Evolutionary conservation across 2,329 filamentous ascomycete species (phyloP).

Genomic region (Pseudofabraea citricarpa): DNA sequence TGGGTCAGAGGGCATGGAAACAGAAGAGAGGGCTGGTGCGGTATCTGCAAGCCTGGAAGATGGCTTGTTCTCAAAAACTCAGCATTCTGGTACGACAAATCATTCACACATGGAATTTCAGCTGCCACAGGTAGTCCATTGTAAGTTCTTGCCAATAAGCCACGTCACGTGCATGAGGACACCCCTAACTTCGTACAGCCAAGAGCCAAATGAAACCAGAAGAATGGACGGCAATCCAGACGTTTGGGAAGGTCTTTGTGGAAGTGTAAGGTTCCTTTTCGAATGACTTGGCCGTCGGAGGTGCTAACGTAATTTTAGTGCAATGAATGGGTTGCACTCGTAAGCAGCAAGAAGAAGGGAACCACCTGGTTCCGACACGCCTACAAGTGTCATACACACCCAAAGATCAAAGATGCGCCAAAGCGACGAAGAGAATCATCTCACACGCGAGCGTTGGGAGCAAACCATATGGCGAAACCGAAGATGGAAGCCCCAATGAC

Average conservation of each 20-base stretch:
- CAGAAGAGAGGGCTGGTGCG: conserved; percentile 86
- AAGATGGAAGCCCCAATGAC: conserved; percentile 42
- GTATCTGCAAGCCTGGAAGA: conserved; percentile 78
- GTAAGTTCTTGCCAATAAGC: too few relatives aligned
- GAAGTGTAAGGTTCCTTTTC: conserved; percentile 37
- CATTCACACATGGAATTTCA: conserved; percentile 82
- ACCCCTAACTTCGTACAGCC: conserved; percentile 25
- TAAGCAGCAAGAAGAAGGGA: conserved; percentile 87
- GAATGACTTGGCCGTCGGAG: neutral
- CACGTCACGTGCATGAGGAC: too few relatives aligned
- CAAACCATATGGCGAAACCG: conserved; percentile 40
- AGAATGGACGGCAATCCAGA: conserved; percentile 77
- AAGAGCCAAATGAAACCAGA: conserved; percentile 69
- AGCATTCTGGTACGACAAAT: conserved; percentile 91
- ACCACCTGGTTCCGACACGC: conserved; percentile 88
- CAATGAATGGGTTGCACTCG: conserved; percentile 74
- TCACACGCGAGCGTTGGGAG: conserved; percentile 33
- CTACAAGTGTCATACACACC: conserved; percentile 76
- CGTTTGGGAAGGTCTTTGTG: conserved; percentile 76
- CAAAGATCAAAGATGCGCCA: conserved; percentile 66
- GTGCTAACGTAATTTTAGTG: conserved; percentile 37
- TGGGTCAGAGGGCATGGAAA: conserved; percentile 85
- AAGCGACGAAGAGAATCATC: conserved; percentile 63
- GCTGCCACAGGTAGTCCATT: conserved; percentile 76
- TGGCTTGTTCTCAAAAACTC: conserved; percentile 90